Evolutionary conservation across 768 basidiomycete genomes (phyloP).

Genomic region (Phlegmacium glaucopus): DNA sequence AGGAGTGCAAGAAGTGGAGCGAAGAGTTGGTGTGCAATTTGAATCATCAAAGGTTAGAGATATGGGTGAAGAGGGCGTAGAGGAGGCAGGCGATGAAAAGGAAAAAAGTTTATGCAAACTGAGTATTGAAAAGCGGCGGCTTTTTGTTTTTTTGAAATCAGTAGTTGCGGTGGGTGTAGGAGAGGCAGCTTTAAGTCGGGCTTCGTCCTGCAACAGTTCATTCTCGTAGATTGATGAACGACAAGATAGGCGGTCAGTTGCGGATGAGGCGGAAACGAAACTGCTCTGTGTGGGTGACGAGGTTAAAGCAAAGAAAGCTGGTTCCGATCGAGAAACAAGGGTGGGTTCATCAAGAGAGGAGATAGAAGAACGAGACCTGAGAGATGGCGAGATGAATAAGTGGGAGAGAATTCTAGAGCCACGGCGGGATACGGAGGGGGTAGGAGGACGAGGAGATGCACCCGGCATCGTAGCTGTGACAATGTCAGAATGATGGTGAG

Average conservation of each 20-base stretch:
- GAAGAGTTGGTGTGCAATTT: conserved; percentile 16
- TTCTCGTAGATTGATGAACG: conserved; percentile 15
- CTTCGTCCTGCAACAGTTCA: conserved; percentile 10
- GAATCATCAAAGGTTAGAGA: conserved; percentile 16
- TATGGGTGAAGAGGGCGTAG: conserved; percentile 1
- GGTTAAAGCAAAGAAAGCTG: conserved; percentile 12
- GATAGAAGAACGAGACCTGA: conserved; percentile 21
- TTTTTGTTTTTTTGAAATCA: conserved; percentile 21
- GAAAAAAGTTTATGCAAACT: conserved; percentile 38
- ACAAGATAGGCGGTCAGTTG: conserved; percentile 2
- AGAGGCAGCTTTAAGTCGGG: conserved; percentile 25
- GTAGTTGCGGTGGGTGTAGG: conserved; percentile 29
- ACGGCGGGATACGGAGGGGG: conserved; percentile 36
- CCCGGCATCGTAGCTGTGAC: conserved; percentile 9
- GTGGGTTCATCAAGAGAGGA: conserved; percentile 27
- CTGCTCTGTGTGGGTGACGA: conserved; percentile 3
- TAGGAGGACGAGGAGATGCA: conserved; percentile 21
- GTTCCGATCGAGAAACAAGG: conserved; percentile 20
- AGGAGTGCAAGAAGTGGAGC: conserved; percentile 20
- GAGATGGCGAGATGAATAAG: conserved; percentile 26
- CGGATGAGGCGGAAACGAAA: background rate
- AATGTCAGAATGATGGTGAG: conserved; percentile 7
- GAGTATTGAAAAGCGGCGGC: conserved; percentile 35
- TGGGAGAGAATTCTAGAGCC: conserved; percentile 37
- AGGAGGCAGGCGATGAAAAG: conserved; percentile 20